Evolutionary conservation across 2,329 filamentous ascomycete genomes (phyloP).

Genomic region (Alternaria novae-zelandiae): DNA sequence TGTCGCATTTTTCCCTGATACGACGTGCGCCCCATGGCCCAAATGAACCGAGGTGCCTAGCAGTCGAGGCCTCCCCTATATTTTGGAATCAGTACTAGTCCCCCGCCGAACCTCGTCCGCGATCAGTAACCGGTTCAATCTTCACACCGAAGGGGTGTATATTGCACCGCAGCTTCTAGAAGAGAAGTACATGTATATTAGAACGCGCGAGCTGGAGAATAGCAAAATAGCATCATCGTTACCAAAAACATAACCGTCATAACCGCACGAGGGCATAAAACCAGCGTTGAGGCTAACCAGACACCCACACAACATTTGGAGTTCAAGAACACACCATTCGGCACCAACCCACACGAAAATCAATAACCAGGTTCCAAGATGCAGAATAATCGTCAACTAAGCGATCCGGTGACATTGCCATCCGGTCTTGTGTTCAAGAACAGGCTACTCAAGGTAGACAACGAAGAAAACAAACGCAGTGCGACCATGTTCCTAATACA

Average conservation of each 20-base stretch:
- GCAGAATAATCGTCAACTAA: conserved; percentile 2
- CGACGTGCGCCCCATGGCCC: too few species aligned
- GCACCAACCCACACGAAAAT: neutral
- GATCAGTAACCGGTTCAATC: neutral
- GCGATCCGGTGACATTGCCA: conserved; percentile 27
- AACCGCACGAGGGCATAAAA: neutral
- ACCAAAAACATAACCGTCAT: neutral
- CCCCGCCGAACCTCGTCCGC: neutral
- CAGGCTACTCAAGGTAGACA: conserved; percentile 51
- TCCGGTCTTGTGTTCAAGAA: conserved; percentile 44
- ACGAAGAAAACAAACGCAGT: conserved; percentile 56
- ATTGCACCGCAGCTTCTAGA: neutral
- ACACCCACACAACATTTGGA: neutral
- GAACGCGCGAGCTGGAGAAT: neutral
- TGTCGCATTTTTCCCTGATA: too few species aligned
- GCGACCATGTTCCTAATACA: conserved; percentile 40
- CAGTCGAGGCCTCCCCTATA: neutral
- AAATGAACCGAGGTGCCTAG: neutral
- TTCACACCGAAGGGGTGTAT: neutral
- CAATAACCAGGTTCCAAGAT: neutral
- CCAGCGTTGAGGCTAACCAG: neutral
- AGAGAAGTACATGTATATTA: neutral
- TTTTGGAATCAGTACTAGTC: neutral
- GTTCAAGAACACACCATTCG: neutral
- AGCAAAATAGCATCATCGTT: neutral